Evolutionary conservation across 768 basidiomycete species (phyloP).

Genomic region (Cytidiella melzeri): DNA sequence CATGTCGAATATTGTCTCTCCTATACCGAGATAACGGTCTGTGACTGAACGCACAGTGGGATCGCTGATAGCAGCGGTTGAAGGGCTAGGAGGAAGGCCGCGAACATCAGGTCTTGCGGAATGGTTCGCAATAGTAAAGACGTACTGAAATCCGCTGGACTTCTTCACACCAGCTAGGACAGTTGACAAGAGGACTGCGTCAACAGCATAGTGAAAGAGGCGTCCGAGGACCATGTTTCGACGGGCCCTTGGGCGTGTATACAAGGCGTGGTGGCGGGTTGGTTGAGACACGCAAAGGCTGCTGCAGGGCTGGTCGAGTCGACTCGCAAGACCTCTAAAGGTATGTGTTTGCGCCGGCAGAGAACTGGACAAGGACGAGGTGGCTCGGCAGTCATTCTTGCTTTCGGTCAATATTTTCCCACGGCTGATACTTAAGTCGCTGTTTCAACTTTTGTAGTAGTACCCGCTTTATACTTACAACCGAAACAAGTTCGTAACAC

Average conservation of each 20-base stretch:
- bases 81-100: conserved; percentile 40
- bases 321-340: too few species aligned
- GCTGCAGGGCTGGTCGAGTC: too few species aligned
- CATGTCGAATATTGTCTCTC: conserved; percentile 87
- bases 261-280: neutral
- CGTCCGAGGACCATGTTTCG: conserved; percentile 62
- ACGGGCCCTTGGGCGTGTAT: neutral
- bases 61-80: conserved; percentile 68
- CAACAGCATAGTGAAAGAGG: conserved; percentile 76
- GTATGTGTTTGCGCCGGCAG: too few species aligned
- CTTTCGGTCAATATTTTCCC: too few species aligned
- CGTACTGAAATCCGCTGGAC: conserved; percentile 86
- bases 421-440: too few species aligned
- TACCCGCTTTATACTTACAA: too few species aligned
- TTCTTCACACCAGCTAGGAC: conserved; percentile 87
- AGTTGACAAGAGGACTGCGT: conserved; percentile 82
- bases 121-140: conserved; percentile 16
- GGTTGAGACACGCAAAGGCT: too few species aligned
- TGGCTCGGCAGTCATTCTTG: too few species aligned
- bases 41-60: conserved; percentile 69
- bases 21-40: conserved; percentile 78
- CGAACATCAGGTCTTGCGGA: conserved; percentile 1
- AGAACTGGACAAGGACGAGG: too few species aligned
- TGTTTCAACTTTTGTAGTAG: too few species aligned
- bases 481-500: too few species aligned